These are phyloP conservation scores for Eimeria mitis DNA, from an alignment of 169 alveolate genomes.

Conservation along the genomic window DNA sequence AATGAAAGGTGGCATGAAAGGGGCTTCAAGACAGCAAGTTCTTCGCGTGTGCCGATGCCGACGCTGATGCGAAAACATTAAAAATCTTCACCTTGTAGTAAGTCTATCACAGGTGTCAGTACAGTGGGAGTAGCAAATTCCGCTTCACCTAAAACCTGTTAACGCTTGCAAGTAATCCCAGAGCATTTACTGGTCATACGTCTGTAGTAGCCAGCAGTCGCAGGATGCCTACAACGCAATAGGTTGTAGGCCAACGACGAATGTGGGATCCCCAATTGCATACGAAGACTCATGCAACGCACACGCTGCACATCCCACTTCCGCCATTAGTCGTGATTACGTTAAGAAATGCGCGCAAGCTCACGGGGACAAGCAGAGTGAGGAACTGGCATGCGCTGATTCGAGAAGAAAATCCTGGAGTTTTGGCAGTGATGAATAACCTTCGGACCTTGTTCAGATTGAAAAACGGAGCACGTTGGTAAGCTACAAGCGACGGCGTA, in stretches of 20 bases:
- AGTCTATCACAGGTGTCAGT: no score
- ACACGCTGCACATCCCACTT: background rate
- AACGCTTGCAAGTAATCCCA: background rate
- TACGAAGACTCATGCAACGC: background rate
- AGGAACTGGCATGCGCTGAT: background rate
- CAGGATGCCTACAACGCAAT: background rate
- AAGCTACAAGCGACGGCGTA: background rate
- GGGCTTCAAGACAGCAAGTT: background rate
- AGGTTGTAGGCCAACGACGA: no score
- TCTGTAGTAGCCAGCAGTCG: background rate
- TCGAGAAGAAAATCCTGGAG: background rate
- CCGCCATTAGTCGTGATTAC: background rate
- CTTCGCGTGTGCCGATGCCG: no score
- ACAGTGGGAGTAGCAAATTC: no score
- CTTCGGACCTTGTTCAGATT: background rate
- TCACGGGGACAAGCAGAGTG: background rate
- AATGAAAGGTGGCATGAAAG: background rate
- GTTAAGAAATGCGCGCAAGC: background rate
- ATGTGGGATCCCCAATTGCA: background rate
- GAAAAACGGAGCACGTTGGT: background rate
- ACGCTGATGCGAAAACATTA: no score
- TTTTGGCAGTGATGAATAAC: background rate
- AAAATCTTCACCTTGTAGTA: no score
- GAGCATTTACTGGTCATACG: background rate
- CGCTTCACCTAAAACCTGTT: no score